Percentiles rank a stretch among this genome's conserved stretches.
Conservation (phyloP, 441 rosid genomes). For the Isatis lusitanica region DNA sequence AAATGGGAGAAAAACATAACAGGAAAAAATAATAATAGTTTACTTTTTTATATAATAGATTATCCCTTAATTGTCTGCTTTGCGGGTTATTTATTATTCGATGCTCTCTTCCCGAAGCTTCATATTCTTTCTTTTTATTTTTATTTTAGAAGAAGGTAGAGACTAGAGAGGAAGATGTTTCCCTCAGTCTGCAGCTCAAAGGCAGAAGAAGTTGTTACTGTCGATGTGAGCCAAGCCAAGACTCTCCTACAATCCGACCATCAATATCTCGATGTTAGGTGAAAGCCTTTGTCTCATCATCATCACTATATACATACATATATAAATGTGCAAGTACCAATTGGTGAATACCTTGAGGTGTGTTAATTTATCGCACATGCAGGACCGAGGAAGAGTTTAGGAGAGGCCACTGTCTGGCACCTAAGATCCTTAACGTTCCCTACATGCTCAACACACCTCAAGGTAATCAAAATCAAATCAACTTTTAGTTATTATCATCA, state of each 20-base stretch:
- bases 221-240: slow-evolving; percentile 63
- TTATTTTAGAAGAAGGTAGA: neutral
- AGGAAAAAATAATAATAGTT: too few species aligned
- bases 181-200: slow-evolving; percentile 38
- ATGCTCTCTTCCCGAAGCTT: slow-evolving; percentile 15
- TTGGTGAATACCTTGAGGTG: neutral
- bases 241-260: slow-evolving; percentile 53
- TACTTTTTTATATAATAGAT: too few species aligned
- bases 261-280: slow-evolving; percentile 70
- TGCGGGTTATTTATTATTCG: slow-evolving; percentile 9
- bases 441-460: slow-evolving; percentile 70
- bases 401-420: slow-evolving; percentile 59
- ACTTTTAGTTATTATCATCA: slow-evolving; percentile 1
- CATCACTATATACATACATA: neutral
- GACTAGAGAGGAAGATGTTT: slow-evolving; percentile 14
- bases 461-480: slow-evolving; percentile 41
- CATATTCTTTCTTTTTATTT: neutral
- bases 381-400: slow-evolving; percentile 77
- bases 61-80: neutral
- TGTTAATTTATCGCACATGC: slow-evolving; percentile 6
- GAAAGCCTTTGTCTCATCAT: neutral
- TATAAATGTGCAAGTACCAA: neutral
- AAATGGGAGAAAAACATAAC: neutral
- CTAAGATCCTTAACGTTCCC: slow-evolving; percentile 65
- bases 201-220: slow-evolving; percentile 58